Conservation (phyloP, 192 early-diverging fungal genomes). For the Haplosporangium gracile region DNA sequence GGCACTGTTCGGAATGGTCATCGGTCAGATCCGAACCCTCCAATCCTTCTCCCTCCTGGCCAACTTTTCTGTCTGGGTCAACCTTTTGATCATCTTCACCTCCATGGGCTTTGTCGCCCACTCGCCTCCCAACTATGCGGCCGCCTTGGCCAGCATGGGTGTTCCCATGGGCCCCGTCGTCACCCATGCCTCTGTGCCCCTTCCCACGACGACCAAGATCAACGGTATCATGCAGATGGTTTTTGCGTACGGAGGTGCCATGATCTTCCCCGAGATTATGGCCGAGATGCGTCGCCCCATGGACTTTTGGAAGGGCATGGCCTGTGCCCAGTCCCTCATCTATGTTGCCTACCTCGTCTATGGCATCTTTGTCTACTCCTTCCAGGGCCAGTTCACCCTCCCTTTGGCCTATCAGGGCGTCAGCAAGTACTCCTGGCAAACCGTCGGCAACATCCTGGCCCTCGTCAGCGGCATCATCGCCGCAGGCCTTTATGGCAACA, state of each 20-base stretch:
- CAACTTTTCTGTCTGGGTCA: slow-evolving; percentile 33
- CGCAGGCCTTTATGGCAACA: slow-evolving; percentile 35
- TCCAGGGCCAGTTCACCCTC: slow-evolving; percentile 38
- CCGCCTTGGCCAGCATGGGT: neutral
- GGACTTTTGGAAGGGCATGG: slow-evolving; percentile 42
- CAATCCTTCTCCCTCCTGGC: slow-evolving; percentile 30
- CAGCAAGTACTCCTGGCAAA: slow-evolving; percentile 20
- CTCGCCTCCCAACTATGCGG: slow-evolving; percentile 19
- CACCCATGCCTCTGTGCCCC: slow-evolving; percentile 11
- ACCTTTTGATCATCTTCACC: slow-evolving; percentile 23
- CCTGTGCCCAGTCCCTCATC: slow-evolving; percentile 22
- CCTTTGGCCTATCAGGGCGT: slow-evolving; percentile 28
- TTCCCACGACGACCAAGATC: slow-evolving; percentile 3
- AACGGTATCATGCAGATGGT: slow-evolving; percentile 38
- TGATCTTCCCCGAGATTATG: slow-evolving; percentile 39
- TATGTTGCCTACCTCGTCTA: slow-evolving; percentile 24
- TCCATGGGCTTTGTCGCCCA: slow-evolving; percentile 28
- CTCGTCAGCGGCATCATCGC: slow-evolving; percentile 30
- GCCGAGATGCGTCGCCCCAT: slow-evolving; percentile 36
- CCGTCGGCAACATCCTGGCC: slow-evolving; percentile 10
- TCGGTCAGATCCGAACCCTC: slow-evolving; percentile 40
- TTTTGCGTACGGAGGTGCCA: slow-evolving; percentile 38
- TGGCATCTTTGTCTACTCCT: slow-evolving; percentile 35
- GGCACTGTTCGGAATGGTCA: slow-evolving; percentile 32
- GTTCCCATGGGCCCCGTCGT: slow-evolving; percentile 11